Evolutionary conservation across 1,139 yeast species (phyloP), one percentile per base, ranked within the genome.

Genomic region (Pichia sp.): DNA sequence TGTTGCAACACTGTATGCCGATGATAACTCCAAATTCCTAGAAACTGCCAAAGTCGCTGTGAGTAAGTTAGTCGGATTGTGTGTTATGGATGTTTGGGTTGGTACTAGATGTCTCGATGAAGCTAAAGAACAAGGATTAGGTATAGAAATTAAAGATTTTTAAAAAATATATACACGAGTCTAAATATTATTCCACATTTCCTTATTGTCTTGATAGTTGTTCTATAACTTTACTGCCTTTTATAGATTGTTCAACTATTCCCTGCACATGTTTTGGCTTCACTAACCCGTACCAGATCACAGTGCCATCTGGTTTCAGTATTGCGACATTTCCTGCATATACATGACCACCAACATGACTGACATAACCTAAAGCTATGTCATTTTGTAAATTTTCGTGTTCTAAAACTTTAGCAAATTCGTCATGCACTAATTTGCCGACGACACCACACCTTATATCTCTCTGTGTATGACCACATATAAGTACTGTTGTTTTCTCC

Each of bases 311-410:
- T 10, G 63, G 58, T 40, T 72, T 73, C 53, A 78, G 78, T 47
- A 76, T 76, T 2, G 85, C 66, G 17, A 85, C 79, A 59, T 85
- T 85, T 0, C 93, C 94, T 3, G 94, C 93, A 61, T 80, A 85
- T 1, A 73, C 85, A 60, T 85, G 94, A 0, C 94, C 94, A 0
- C 93, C 91, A 38, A 85, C 69, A 61, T 85, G 94, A 11, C 87
- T 79, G 1, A 83, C 70, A 17, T 74, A 60, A 0, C 87, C 87
- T 18, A 82, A 72, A 18, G 53, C 45, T 9, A 52, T 69, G 4
- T 57, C 45, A 11, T 62, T 57, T 42, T 63, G 49, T 39, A 71
- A 35, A 0, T 57, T 61, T 39, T 72, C 67, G 2, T 53, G 40
- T 11, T 56, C 51, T n/a, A 80, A 56, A 1, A 76, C 81, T 36